Percentiles rank a stretch among this genome's conserved stretches.
These are phyloP conservation scores for Naganishia antarctica DNA, from an alignment of 768 basidiomycete species.

Conservation along the genomic window DNA sequence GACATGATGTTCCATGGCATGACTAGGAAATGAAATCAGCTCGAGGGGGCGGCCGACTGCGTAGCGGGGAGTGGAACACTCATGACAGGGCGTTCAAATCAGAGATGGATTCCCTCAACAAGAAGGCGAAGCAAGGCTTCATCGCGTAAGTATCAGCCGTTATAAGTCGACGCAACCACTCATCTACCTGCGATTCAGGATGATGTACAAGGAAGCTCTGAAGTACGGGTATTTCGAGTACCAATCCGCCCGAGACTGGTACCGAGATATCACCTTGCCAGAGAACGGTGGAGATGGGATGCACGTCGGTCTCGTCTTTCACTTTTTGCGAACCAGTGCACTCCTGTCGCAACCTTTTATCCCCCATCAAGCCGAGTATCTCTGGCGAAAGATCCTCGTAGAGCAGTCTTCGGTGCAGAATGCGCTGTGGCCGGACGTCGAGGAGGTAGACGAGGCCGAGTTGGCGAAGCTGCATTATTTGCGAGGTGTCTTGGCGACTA, in stretches of 20 bases:
- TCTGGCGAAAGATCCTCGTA: conserved; percentile 71
- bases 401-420: conserved; percentile 71
- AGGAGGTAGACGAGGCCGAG: conserved; percentile 53
- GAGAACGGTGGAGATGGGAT: conserved; percentile 66
- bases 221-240: conserved; percentile 95
- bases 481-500: conserved; percentile 81
- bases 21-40: conserved; percentile 73
- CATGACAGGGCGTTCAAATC: conserved; percentile 88
- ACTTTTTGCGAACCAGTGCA: conserved; percentile 75
- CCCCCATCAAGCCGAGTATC: conserved; percentile 88
- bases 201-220: conserved; percentile 89
- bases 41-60: conserved; percentile 53
- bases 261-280: conserved; percentile 75
- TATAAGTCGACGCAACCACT: conserved; percentile 9
- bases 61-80: conserved; percentile 63
- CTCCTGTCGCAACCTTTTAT: conserved; percentile 80
- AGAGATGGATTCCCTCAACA: conserved; percentile 81
- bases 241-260: conserved; percentile 88
- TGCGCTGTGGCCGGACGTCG: conserved; percentile 77
- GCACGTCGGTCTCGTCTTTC: conserved; percentile 78
- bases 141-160: conserved; percentile 61
- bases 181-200: conserved; percentile 54
- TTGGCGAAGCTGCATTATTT: conserved; percentile 78
- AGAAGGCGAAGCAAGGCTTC: conserved; percentile 72
- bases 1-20: too few species aligned